Evolutionary conservation across 495 filamentous ascomycete genomes (phyloP), one percentile per base, ranked within the genome.

Genomic region (Parachaetomium inaequale): DNA sequence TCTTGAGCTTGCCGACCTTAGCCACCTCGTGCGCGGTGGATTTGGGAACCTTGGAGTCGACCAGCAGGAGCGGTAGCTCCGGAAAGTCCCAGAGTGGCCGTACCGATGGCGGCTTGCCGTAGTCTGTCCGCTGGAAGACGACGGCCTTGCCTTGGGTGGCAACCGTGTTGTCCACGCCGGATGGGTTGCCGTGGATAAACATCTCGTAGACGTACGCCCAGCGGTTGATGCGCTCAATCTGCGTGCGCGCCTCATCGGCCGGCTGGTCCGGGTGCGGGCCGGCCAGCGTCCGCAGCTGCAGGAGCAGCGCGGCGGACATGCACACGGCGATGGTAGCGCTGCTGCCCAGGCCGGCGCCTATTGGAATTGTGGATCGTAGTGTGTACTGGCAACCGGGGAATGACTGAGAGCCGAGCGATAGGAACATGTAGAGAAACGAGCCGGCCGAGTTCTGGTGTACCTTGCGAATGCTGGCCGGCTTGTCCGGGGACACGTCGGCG

Each of bases 121-220:
- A 93, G 72, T 96, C 90, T 32, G 75, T 79, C 47, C 94, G 83
- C 67, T 90, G 86, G 78, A 95, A 98, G 32, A 96, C 80, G 3
- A 97, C 92, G 4, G 92, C 94, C 77, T 93, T 96, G 56, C 94
- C 94, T 65, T 91, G 86, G 12, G 91, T 88, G 45, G 93, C 79
- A 53, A 98, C 93, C n/a, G 94, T 98, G 74, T 98, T 98, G 77
- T 98, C 94, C 55, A 98, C 90, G 0, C 94, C 94, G 10, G 90
- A 95, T 5, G 94, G 93, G 70, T 96, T 96, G 28, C 93, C 93
- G 74, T 98, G 94, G 46, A 96, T 97, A 68, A 91, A 93, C 83
- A 97, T 87, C 76, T 98, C 94, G 28, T 90, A 91, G 1, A 98
- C 94, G 71, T 95, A 97, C 0, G 94, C 93, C 94, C 94, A 98